A percentile compares a stretch with the other conserved stretches of the same genome.
Conservation (phyloP, 805 yeast genomes). For the Deakozyma indianensis region DNA sequence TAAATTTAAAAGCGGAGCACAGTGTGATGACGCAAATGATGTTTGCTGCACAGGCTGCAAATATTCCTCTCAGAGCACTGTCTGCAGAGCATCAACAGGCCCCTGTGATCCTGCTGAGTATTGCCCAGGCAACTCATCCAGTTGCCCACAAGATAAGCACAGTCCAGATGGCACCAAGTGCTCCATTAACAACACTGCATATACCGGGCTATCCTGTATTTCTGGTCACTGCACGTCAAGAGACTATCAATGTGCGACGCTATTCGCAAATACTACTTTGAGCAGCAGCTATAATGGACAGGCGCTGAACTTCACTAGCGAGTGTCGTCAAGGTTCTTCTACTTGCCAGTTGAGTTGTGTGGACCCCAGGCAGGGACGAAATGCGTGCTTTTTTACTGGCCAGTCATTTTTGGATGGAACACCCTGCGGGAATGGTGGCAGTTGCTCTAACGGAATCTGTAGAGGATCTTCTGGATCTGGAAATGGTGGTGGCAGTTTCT, state of each 20-base stretch:
- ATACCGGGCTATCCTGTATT: constrained; percentile 13
- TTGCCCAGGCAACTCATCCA: constrained; percentile 21
- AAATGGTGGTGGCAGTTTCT: not conserved
- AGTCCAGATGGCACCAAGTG: constrained; percentile 19
- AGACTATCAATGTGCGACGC: constrained; percentile 20
- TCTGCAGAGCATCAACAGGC: constrained; percentile 20
- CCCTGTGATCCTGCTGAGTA: constrained; percentile 22
- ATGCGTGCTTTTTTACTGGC: constrained; percentile 14
- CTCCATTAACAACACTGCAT: constrained; percentile 5
- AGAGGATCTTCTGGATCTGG: not conserved
- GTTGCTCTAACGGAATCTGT: constrained; percentile 14
- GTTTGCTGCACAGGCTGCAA: constrained; percentile 20
- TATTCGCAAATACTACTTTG: constrained; percentile 12
- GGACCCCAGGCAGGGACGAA: constrained; percentile 12
- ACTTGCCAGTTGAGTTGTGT: constrained; percentile 18
- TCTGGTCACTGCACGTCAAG: constrained; percentile 24
- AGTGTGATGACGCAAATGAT: constrained; percentile 21
- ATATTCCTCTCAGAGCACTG: constrained; percentile 15
- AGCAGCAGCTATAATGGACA: constrained; percentile 11
- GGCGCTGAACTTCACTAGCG: constrained; percentile 13
- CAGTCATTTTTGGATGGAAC: constrained; percentile 23
- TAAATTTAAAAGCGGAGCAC: constrained; percentile 15
- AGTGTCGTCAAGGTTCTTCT: constrained; percentile 15
- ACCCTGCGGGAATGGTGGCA: constrained; percentile 18
- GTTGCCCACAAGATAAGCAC: constrained; percentile 18